These are phyloP conservation scores for Trichoderma semiorbis DNA, from an alignment of 2,329 filamentous ascomycete species.

Conservation along the genomic window DNA sequence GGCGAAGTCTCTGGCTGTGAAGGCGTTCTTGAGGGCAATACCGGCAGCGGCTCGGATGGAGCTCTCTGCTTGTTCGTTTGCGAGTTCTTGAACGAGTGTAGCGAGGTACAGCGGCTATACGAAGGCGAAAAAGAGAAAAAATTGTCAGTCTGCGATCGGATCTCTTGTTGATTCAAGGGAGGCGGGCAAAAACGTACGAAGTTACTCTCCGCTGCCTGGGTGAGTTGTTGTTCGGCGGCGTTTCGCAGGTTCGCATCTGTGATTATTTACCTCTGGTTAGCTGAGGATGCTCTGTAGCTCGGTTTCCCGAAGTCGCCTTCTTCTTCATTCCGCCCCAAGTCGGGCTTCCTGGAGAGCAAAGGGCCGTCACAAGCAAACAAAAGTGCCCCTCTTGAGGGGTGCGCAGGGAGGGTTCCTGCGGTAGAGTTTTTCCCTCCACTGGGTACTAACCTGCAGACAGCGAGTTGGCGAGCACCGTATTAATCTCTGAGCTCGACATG, in stretches of 20 bases:
- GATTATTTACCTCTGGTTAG: slow-evolving; percentile 30
- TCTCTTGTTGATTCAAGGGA: not conserved
- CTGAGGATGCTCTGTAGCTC: slow-evolving; percentile 22
- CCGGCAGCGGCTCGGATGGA: slow-evolving; percentile 91
- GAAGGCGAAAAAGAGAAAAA: slow-evolving; percentile 4
- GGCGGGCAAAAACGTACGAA: slow-evolving; percentile 62
- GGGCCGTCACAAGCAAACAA: not conserved
- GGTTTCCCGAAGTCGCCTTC: not conserved
- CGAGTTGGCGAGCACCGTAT: slow-evolving; percentile 95
- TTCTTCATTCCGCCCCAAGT: not conserved
- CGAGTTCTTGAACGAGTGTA: slow-evolving; percentile 88
- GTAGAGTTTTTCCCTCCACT: slow-evolving; percentile 14
- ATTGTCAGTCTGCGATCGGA: slow-evolving; percentile 21
- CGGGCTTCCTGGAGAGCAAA: not conserved
- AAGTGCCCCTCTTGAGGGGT: not conserved
- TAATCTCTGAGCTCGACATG: slow-evolving; percentile 85
- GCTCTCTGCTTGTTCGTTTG: slow-evolving; percentile 79
- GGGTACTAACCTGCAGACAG: slow-evolving; percentile 78
- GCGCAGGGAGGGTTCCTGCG: slow-evolving; percentile 10
- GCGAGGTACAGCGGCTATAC: slow-evolving; percentile 83
- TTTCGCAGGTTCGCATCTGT: slow-evolving; percentile 86
- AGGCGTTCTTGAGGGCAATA: slow-evolving; percentile 96
- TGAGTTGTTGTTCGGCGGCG: slow-evolving; percentile 90
- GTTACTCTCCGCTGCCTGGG: slow-evolving; percentile 87
- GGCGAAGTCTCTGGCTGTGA: slow-evolving; percentile 85